Evolutionary conservation across 2,329 filamentous ascomycete species (phyloP), one percentile per base, ranked within the genome.

Genomic region (Alternaria novae-zelandiae): DNA sequence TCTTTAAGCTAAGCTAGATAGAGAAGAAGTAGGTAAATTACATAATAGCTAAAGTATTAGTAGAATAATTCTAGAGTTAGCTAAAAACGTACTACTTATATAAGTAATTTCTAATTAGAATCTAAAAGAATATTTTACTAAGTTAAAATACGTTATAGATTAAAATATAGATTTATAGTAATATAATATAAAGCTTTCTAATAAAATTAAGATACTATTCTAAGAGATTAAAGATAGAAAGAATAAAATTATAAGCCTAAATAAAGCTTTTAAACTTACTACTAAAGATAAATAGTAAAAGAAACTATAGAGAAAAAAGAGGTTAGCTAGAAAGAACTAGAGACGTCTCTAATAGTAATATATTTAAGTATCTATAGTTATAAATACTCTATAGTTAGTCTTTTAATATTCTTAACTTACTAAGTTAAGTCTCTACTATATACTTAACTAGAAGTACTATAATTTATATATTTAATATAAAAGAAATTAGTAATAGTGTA

Each of bases 1-100:
- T 15, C 11, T 32, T 41, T 11, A 5, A 43, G 51, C 54, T 17
- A 57, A 20, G 23, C 9, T 63, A 13, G 36, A 15, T 50, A 17
- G 43, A 44, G 20, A 15, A 12, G 23, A 55, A 15, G 54, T 57
- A 10, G 44, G 4, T 1, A 36, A 50, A 5, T 49, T 30, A 17
- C 20, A 60, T 10, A 63, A 65, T 59, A n/a, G 54, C 26, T 21
- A 69, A 63, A 65, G 28, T 3, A 63, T 68, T 15, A 68, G 61
- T 53, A 12, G 15, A 21, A 59, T 69, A 20, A 57, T 69, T n/a
- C n/a, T 67, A 45, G 54, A 69, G 57, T 69, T 17, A 28, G 62
- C 67, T 4, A 63, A 61, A 36, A 69, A 67, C 15, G 59, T 57
- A 15, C 54, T 65, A 20, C 57, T 67, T 28, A 15, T 61, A 45